Conservation (phyloP, 1,139 yeast genomes). For the Geotrichum fermentans region DNA sequence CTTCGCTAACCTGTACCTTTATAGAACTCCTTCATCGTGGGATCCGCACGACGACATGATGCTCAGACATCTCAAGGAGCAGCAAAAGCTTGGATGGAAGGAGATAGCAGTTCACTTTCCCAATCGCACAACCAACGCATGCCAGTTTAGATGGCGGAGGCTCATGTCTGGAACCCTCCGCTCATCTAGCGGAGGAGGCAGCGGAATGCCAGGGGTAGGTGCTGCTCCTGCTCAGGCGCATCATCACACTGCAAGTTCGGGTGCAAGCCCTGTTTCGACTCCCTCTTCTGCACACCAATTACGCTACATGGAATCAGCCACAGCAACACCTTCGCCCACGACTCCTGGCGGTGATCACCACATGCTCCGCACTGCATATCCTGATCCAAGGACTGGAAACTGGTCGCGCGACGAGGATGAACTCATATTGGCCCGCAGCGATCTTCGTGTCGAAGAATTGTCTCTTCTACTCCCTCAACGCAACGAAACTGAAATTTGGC, state of each 20-base stretch:
- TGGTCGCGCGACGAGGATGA: constrained; percentile 70
- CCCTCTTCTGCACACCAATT: constrained; percentile 10
- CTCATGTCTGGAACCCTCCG: constrained; percentile 47
- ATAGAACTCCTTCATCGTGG: constrained; percentile 65
- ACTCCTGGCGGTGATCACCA: constrained; percentile 1
- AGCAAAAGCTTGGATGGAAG: constrained; percentile 73
- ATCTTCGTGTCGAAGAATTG: constrained; percentile 67
- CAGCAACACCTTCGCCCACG: constrained; percentile 16
- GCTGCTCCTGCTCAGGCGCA: background rate
- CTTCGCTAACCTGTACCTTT: constrained; percentile 61
- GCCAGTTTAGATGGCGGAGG: constrained; percentile 79
- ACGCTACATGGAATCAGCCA: constrained; percentile 10
- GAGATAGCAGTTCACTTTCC: constrained; percentile 67
- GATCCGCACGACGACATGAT: constrained; percentile 69
- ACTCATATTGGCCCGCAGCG: constrained; percentile 54
- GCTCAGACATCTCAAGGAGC: constrained; percentile 65
- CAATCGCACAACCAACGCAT: constrained; percentile 74
- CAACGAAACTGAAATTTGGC: constrained; percentile 19
- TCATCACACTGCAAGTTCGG: background rate
- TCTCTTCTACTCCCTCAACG: constrained; percentile 67
- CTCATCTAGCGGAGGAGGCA: constrained; percentile 1
- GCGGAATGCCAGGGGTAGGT: background rate
- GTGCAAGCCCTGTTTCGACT: constrained; percentile 8
- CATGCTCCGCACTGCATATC: constrained; percentile 8
- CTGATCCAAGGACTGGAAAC: constrained; percentile 17